Percentiles rank a stretch among this genome's conserved stretches.
Evolutionary conservation across 2,329 filamentous ascomycete genomes (phyloP).

Genomic region (Periconia sp.): DNA sequence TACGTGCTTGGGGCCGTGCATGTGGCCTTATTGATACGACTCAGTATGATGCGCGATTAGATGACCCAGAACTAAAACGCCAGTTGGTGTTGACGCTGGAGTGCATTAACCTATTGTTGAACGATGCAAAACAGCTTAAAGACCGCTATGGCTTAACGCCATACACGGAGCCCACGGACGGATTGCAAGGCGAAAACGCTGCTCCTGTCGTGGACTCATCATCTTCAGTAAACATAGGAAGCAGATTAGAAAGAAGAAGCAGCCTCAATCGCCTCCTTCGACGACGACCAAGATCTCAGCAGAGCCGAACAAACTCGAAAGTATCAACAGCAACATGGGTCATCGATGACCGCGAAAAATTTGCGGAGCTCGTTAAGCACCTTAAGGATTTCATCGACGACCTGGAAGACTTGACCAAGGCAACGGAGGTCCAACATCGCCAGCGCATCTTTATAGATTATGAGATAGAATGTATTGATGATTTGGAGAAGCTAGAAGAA

Average conservation of each 20-base stretch:
- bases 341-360: conserved; percentile 2
- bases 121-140: conserved; percentile 7
- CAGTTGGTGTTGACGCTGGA: conserved; percentile 7
- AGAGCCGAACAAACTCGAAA: neutral
- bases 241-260: neutral
- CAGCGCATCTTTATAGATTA: conserved; percentile 13
- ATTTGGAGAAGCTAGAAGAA: conserved; percentile 10
- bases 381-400: conserved; percentile 8
- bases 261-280: neutral
- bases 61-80: conserved; percentile 6
- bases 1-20: conserved; percentile 11
- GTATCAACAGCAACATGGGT: neutral
- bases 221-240: neutral
- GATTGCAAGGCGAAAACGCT: neutral
- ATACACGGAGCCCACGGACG: neutral
- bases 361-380: conserved; percentile 2
- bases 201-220: neutral
- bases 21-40: conserved; percentile 10
- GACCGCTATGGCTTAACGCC: conserved; percentile 8
- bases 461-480: conserved; percentile 12
- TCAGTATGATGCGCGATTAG: conserved; percentile 6
- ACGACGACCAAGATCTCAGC: conserved; percentile 2
- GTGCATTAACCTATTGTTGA: conserved; percentile 9
- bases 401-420: conserved; percentile 2
- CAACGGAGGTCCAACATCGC: conserved; percentile 5